phyloP scores from a whole-genome alignment of 2,329 filamentous ascomycete genomes.

The Stagonosporopsis rhizophila region DNA sequence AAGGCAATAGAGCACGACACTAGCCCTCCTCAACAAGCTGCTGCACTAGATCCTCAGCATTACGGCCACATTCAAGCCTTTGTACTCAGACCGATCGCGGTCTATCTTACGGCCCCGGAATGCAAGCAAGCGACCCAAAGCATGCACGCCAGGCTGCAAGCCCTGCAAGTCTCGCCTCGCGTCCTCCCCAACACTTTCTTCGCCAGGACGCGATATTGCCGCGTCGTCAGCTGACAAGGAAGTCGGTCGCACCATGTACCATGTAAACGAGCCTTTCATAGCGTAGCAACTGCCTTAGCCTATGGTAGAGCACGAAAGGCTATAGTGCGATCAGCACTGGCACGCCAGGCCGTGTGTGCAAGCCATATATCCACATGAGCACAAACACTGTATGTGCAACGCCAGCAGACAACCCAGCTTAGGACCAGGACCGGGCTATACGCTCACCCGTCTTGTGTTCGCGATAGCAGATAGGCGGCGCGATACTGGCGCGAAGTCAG shows the following conservation, averaged over 20 bases:
- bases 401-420: not conserved
- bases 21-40: not conserved
- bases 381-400: not conserved
- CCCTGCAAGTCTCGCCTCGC: conserved; percentile 5
- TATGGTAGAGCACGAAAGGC: not conserved
- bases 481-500: conserved; percentile 5
- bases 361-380: not conserved
- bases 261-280: not conserved
- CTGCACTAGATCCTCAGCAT: not conserved
- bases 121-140: too few species aligned
- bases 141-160: not conserved
- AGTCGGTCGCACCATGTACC: not conserved
- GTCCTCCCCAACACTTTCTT: conserved; percentile 5
- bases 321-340: not conserved
- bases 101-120: not conserved
- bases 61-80: not conserved
- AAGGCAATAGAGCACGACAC: not conserved
- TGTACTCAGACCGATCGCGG: not conserved
- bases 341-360: not conserved
- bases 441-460: not conserved
- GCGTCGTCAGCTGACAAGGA: conserved; percentile 13
- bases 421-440: not conserved
- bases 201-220: conserved; percentile 15
- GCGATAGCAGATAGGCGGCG: not conserved
- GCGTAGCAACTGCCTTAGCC: not conserved